Evolutionary conservation across 176 grass and related monocot species (phyloP).

Genomic region (Cenchrus americanus): DNA sequence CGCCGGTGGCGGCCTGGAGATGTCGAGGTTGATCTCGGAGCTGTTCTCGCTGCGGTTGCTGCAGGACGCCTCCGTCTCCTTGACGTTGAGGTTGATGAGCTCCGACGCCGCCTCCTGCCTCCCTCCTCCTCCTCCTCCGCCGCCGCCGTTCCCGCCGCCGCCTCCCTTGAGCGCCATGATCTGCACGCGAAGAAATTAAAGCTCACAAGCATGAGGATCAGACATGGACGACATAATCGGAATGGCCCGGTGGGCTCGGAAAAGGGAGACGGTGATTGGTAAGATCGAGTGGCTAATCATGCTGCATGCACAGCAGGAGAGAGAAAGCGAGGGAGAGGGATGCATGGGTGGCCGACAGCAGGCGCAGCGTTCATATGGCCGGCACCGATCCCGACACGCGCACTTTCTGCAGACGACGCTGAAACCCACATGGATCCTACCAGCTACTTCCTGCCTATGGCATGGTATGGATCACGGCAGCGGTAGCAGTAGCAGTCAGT

Average conservation of each 20-base stretch:
- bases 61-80: constrained; percentile 91
- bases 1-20: constrained; percentile 43
- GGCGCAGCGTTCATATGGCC: constrained; percentile 46
- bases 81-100: constrained; percentile 75
- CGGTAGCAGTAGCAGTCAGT: constrained; percentile 36
- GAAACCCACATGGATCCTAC: constrained; percentile 57
- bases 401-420: constrained; percentile 46
- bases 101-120: constrained; percentile 70
- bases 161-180: constrained; percentile 69
- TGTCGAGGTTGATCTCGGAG: constrained; percentile 90
- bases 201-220: not conserved
- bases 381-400: constrained; percentile 53
- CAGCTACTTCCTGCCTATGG: not conserved
- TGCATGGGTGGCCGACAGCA: constrained; percentile 45
- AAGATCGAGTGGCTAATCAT: constrained; percentile 52
- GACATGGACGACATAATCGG: not conserved
- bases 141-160: constrained; percentile 34
- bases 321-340: not conserved
- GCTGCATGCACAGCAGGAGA: not conserved
- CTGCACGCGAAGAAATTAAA: constrained; percentile 39
- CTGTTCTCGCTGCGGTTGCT: constrained; percentile 97
- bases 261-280: constrained; percentile 44
- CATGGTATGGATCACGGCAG: not conserved
- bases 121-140: constrained; percentile 46
- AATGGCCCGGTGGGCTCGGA: not conserved